These are phyloP conservation scores for Candida sp. DNA, from an alignment of 1,139 yeast species.

Conservation along the genomic window DNA sequence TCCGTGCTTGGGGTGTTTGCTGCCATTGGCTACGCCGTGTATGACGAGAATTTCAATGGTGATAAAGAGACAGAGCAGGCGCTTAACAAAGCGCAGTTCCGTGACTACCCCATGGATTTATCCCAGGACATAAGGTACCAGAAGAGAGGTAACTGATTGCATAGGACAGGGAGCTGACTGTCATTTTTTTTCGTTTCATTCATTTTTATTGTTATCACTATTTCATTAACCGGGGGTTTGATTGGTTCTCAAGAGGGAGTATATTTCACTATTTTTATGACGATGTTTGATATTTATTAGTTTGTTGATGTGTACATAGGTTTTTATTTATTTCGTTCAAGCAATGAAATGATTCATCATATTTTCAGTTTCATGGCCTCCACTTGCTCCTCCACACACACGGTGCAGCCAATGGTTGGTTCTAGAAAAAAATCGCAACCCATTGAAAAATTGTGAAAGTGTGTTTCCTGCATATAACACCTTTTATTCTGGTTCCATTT, in stretches of 20 bases:
- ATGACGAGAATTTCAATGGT: slow-evolving; percentile 13
- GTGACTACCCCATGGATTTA: slow-evolving; percentile 18
- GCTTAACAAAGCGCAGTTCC: slow-evolving; percentile 12
- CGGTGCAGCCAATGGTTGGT: neutral
- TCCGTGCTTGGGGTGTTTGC: slow-evolving; percentile 38
- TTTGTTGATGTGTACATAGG: neutral
- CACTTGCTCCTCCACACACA: neutral
- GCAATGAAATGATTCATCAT: neutral
- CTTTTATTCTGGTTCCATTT: neutral
- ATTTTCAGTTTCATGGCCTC: neutral
- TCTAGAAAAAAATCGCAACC: neutral
- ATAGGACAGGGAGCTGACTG: neutral
- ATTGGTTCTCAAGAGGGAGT: too few species aligned
- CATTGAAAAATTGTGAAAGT: neutral
- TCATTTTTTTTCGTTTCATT: neutral
- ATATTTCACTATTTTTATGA: neutral
- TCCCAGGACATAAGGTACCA: slow-evolving; percentile 24
- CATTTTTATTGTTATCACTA: neutral
- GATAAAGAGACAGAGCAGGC: slow-evolving; percentile 5
- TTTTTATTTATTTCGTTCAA: neutral
- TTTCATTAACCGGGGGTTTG: neutral
- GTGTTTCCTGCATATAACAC: neutral
- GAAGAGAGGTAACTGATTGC: slow-evolving; percentile 3
- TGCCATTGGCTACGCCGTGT: slow-evolving; percentile 36
- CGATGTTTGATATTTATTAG: neutral